These are phyloP conservation scores for Salix viminalis DNA, from an alignment of 345 rosid genomes.

Conservation along the genomic window DNA sequence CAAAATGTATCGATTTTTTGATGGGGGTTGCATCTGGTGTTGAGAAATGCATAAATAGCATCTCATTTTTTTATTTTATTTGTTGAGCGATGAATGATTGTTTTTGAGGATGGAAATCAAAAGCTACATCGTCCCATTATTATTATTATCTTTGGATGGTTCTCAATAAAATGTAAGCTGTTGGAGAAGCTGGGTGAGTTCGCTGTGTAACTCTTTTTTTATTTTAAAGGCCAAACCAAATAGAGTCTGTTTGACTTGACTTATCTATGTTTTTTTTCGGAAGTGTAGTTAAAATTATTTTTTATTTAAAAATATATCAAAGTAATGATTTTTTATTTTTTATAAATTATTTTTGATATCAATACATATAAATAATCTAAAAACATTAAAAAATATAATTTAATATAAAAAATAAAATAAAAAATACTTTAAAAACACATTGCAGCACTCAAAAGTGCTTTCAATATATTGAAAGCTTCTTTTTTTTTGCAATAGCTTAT, in stretches of 20 bases:
- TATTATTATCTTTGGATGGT: constrained; percentile 1
- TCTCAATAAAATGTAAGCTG: constrained; percentile 4
- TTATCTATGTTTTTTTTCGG: no score
- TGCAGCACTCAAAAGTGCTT: no score
- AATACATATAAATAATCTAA: no score
- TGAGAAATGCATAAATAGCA: background rate
- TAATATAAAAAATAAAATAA: background rate
- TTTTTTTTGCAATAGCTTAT: no score
- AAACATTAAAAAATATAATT: background rate
- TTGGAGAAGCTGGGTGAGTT: no score
- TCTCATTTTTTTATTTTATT: background rate
- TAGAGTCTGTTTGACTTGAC: background rate
- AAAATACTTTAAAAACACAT: no score
- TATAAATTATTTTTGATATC: no score
- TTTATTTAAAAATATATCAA: background rate
- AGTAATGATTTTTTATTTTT: background rate
- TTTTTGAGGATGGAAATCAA: constrained; percentile 14
- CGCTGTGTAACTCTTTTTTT: background rate
- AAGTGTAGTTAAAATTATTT: no score
- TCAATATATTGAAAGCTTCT: no score
- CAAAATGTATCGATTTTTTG: constrained; percentile 6
- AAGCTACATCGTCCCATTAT: background rate
- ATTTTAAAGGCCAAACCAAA: background rate
- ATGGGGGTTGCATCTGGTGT: background rate
- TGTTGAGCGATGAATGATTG: background rate